Evolutionary conservation across 768 basidiomycete species (phyloP), one percentile per base, ranked within the genome.

Genomic region (Boletus insuetus): DNA sequence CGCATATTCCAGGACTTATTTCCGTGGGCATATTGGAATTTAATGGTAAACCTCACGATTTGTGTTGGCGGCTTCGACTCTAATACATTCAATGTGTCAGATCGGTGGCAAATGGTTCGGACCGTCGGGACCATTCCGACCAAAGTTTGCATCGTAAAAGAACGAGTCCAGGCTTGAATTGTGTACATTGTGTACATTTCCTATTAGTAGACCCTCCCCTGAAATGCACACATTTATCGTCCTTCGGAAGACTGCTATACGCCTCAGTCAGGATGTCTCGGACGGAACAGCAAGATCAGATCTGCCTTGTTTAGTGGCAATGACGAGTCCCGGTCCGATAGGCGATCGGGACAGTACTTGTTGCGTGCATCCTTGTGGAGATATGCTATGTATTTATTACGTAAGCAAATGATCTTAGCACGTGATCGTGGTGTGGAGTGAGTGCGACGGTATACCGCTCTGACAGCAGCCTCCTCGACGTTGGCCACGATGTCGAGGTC

Each of bases 21-120:
- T 39, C 68, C 69, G n/a, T 79, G 76, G 69, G 83, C 78, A 11
- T 93, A 93, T 72, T 93, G 86, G 86, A 83, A 84, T 54, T 75
- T 76, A 51, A 89, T 87, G 86, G 86, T 85, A 63, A 65, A 71
- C 9, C 19, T 47, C 24, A 42, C 6, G 16, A 31, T 35, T 13
- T 42, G 10, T 34, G 19, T 56, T 50, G 10, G 29, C n/a, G 13
- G 22, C 45, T 43, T 29, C 9, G 13, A 47, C 54, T 20, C 59
- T 62, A n/a, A 57, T 56, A 10, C 42, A 35, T 47, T 24, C 41
- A 17, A 42, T 41, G 46, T 9, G 44, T 29, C 46, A 73, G 67
- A 56, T 78, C 60, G 65, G 73, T 58, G 76, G 79, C 40, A 66
- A 70, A 42, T 81, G 82, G 82, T 83, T 74, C 58, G 82, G 81